Base-by-base conservation (phyloP, 352 stramenopile species). In the Peronospora destructor region DNA sequence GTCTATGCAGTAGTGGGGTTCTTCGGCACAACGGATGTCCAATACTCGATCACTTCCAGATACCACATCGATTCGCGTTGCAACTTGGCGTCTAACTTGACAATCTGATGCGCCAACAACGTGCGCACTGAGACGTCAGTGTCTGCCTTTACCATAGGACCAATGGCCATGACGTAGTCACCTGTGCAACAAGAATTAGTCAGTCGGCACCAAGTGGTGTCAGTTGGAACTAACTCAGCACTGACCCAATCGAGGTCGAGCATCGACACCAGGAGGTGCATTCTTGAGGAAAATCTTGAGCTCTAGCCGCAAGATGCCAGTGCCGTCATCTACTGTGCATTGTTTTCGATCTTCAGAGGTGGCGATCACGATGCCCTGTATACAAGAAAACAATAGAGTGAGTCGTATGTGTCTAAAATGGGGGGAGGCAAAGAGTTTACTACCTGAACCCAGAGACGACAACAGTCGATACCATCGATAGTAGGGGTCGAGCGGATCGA, bases 91-190 rank as follows among this genome's bases (percentile, higher is more conserved):
- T 75, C 63, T 8, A 88, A 61, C 6, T 63, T 66, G 29, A 88
- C 66, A 21, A 85, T 49, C 34, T 88, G 76, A 47, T 88, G 76
- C 3, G 76, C 76, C 41, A 84, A 36, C 23, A 87, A 42, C 7
- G 42, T 66, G n/a, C 56, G 53, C 34, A 49, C 40, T 1, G 49
- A 45, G 30, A 36, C 46, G 6, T 17, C 14, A 36, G 17, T n/a
- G 36, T 56, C 50, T 37, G 43, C 41, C 32, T 66, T 69, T 13
- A 43, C 43, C 34, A 87, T 58, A 1, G 81, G 81, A 1, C 81
- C 81, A 44, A 91, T 88, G 13, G 78, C 62, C 76, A 91, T 86
- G n/a, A 88, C 61, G 37, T 84, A 84, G 51, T 85, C 74, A 19
- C 76, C 76, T 81, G 35, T 10, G 11, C 7, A 36, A 36, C 4